Conservation (phyloP, 768 basidiomycete genomes). For the Symmetrospora coprosmae region DNA sequence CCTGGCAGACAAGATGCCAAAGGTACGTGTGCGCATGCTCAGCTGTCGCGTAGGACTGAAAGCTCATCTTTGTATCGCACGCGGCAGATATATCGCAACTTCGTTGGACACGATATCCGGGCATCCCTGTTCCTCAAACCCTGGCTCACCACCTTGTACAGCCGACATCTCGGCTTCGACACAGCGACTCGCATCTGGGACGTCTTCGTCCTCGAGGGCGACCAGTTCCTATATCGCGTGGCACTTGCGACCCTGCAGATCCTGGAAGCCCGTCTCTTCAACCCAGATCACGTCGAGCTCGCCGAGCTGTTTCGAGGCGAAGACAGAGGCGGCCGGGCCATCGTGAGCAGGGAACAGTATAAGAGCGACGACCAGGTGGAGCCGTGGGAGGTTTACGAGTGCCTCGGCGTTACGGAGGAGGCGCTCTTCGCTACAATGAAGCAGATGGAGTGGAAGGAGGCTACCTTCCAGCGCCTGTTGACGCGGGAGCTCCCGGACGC, state of each 20-base stretch:
- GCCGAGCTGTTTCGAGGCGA: constrained; percentile 46
- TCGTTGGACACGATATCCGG: constrained; percentile 81
- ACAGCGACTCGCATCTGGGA: constrained; percentile 82
- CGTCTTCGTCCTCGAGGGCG: constrained; percentile 70
- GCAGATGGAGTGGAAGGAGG: constrained; percentile 76
- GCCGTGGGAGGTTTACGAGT: constrained; percentile 71
- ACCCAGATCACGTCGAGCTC: constrained; percentile 65
- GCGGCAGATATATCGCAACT: constrained; percentile 73
- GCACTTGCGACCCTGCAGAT: constrained; percentile 69
- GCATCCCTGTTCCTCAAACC: constrained; percentile 67
- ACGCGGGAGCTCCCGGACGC: constrained; percentile 73
- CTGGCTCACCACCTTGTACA: constrained; percentile 68
- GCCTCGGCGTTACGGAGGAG: constrained; percentile 75
- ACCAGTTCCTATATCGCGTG: constrained; percentile 73
- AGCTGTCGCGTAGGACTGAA: not conserved
- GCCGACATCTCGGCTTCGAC: constrained; percentile 79
- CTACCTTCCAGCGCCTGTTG: constrained; percentile 69
- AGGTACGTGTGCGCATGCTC: constrained; percentile 43
- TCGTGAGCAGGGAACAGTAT: constrained; percentile 25
- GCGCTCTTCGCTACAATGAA: constrained; percentile 68
- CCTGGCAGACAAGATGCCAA: constrained; percentile 83
- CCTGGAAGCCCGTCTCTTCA: constrained; percentile 72
- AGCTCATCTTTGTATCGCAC: not conserved
- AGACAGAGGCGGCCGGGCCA: constrained; percentile 42
- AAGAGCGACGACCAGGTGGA: constrained; percentile 67